phyloP scores from a whole-genome alignment of 495 filamentous ascomycete species.

The Penicillium dipodomyicola region DNA sequence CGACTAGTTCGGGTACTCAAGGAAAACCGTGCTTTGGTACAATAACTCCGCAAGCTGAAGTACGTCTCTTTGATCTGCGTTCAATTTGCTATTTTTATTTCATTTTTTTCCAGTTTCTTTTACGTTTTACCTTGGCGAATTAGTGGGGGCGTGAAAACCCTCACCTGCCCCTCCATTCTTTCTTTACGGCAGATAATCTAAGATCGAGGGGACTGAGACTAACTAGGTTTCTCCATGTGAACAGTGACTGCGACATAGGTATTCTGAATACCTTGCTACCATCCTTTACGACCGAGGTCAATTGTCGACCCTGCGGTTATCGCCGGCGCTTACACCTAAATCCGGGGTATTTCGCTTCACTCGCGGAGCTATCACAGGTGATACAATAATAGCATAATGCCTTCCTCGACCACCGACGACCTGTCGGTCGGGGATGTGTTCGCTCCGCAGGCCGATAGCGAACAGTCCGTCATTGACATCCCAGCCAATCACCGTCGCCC shows the following conservation, averaged over 20 bases:
- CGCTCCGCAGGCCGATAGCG: constrained; percentile 42
- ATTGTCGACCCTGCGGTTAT: constrained; percentile 18
- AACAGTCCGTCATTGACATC: constrained; percentile 28
- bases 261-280: constrained; percentile 23
- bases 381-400: constrained; percentile 21
- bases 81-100: not conserved
- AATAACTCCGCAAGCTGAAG: constrained; percentile 17
- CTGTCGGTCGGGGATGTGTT: constrained; percentile 48
- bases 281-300: constrained; percentile 22
- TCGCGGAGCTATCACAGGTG: constrained; percentile 1
- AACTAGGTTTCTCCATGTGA: constrained; percentile 9
- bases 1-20: constrained; percentile 4
- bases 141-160: constrained; percentile 25
- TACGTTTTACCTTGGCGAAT: constrained; percentile 9
- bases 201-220: constrained; percentile 15
- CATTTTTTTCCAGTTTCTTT: not conserved
- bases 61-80: constrained; percentile 8
- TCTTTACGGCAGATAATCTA: not conserved
- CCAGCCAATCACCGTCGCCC: constrained; percentile 26
- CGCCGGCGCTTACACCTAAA: constrained; percentile 7
- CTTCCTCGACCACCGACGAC: constrained; percentile 33
- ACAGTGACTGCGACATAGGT: constrained; percentile 18
- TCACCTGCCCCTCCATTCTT: constrained; percentile 26
- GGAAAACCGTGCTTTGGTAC: constrained; percentile 3
- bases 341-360: not conserved